Percentiles rank a stretch among this genome's conserved stretches.
These are phyloP conservation scores for Stellera chamaejasme DNA, from an alignment of 345 rosid species.

Conservation along the genomic window DNA sequence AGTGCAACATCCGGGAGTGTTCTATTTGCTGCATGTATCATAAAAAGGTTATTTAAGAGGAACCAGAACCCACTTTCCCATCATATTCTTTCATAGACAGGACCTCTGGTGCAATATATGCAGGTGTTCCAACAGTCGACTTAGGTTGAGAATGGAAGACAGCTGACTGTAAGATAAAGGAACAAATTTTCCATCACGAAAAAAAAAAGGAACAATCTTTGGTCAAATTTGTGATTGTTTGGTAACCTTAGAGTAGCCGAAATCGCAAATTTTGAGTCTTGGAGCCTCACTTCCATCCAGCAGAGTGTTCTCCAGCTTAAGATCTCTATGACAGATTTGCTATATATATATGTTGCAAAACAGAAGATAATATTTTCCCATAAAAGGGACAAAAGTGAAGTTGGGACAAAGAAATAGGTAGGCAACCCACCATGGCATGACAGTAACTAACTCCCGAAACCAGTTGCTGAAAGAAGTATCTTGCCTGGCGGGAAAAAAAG, in stretches of 20 bases:
- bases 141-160: slow-evolving; percentile 92
- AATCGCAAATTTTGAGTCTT: slow-evolving; percentile 83
- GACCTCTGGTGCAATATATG: slow-evolving; percentile 88
- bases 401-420: not conserved
- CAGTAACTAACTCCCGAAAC: slow-evolving; percentile 92
- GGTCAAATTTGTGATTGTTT: not conserved
- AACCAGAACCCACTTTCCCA: slow-evolving; percentile 48
- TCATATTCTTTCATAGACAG: slow-evolving; percentile 67
- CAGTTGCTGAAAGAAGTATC: slow-evolving; percentile 82
- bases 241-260: slow-evolving; percentile 76
- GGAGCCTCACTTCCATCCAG: slow-evolving; percentile 71
- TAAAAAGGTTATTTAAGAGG: not conserved
- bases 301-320: slow-evolving; percentile 85
- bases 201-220: not conserved
- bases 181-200: not conserved
- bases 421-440: slow-evolving; percentile 59
- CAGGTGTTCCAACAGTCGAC: slow-evolving; percentile 95
- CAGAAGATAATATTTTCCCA: not conserved
- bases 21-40: too few species aligned
- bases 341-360: slow-evolving; percentile 15
- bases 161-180: slow-evolving; percentile 39
- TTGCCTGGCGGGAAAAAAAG: slow-evolving; percentile 41
- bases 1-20: too few species aligned
- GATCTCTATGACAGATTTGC: slow-evolving; percentile 95
- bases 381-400: not conserved